phyloP scores from a whole-genome alignment of 805 yeast genomes.

The Metschnikowia kofuensis region DNA sequence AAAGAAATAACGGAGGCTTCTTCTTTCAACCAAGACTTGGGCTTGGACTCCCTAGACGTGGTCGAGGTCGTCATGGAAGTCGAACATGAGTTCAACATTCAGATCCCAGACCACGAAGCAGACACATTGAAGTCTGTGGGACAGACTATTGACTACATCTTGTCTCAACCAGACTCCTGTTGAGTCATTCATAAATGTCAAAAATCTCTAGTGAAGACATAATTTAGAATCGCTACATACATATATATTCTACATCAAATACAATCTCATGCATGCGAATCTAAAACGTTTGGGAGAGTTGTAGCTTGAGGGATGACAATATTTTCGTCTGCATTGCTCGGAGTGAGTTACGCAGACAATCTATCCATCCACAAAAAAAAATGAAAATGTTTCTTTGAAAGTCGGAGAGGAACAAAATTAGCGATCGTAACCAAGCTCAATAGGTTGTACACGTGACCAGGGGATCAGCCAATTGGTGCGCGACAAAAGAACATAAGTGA shows the following conservation, averaged over 20 bases:
- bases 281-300: too few relatives aligned
- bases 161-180: slow-evolving; percentile 42
- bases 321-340: not conserved
- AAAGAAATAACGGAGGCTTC: slow-evolving; percentile 38
- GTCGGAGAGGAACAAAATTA: not conserved
- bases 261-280: not conserved
- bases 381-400: too few relatives aligned
- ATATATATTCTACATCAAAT: not conserved
- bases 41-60: slow-evolving; percentile 47
- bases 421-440: not conserved
- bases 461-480: slow-evolving; percentile 18
- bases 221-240: not conserved
- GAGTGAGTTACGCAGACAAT: too few relatives aligned
- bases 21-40: slow-evolving; percentile 39
- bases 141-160: slow-evolving; percentile 41
- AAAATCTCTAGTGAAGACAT: not conserved
- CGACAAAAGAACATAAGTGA: slow-evolving; percentile 7
- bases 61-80: slow-evolving; percentile 47
- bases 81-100: slow-evolving; percentile 47
- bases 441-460: slow-evolving; percentile 3
- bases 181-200: slow-evolving; percentile 10
- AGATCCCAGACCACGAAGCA: slow-evolving; percentile 47
- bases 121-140: slow-evolving; percentile 46
- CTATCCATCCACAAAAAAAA: too few relatives aligned
- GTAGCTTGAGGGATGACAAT: not conserved